Conservation (phyloP, 768 basidiomycete species). For the Tricholoma saponaceum region DNA sequence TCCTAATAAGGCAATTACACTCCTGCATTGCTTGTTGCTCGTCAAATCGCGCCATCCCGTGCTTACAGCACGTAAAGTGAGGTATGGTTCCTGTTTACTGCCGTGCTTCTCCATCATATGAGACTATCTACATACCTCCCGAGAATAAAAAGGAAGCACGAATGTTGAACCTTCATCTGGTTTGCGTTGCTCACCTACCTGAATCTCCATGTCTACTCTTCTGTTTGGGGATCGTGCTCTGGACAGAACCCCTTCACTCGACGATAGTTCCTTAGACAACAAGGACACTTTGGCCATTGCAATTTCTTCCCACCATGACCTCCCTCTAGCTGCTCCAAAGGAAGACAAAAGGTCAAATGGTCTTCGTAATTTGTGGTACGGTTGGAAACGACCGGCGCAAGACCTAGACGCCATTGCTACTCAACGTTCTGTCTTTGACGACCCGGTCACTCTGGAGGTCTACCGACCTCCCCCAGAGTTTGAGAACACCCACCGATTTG, state of each 20-base stretch:
- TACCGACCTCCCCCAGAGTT: constrained; percentile 52
- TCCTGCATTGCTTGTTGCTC: constrained; percentile 7
- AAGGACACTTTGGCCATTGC: neutral
- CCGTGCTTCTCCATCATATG: neutral
- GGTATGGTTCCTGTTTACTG: neutral
- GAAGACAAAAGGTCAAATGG: constrained; percentile 18
- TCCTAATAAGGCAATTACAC: constrained; percentile 13
- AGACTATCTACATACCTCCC: neutral
- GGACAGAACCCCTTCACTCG: constrained; percentile 6
- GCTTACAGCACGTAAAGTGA: constrained; percentile 15
- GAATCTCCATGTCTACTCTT: constrained; percentile 14
- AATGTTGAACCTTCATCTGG: neutral
- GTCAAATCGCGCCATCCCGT: constrained; percentile 21
- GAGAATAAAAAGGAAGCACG: neutral
- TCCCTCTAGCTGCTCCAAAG: constrained; percentile 26
- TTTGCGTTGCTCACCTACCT: neutral
- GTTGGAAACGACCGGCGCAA: constrained; percentile 19
- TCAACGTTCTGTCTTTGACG: constrained; percentile 60
- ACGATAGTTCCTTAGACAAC: constrained; percentile 16
- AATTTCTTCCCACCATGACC: constrained; percentile 9
- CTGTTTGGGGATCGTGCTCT: neutral
- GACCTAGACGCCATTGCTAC: constrained; percentile 55
- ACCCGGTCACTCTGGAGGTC: constrained; percentile 42
- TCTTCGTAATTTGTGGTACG: constrained; percentile 25
- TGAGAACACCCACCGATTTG: constrained; percentile 63